Conservation (phyloP, 192 early-diverging fungal species). For the Funneliformis geosporum region DNA sequence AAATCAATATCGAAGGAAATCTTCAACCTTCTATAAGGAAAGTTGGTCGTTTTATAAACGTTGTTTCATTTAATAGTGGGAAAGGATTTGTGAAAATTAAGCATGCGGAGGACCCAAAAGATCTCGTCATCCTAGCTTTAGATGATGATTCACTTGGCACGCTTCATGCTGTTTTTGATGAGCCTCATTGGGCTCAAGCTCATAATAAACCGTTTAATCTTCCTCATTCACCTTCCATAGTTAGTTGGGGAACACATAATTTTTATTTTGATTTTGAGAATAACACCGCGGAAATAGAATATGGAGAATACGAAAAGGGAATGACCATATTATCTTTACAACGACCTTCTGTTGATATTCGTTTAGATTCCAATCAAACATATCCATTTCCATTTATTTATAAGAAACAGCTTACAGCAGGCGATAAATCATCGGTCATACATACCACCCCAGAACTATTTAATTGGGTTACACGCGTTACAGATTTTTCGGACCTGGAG, state of each 20-base stretch:
- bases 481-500: constrained; percentile 37
- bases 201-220: constrained; percentile 29
- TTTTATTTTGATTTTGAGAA: constrained; percentile 38
- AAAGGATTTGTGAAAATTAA: constrained; percentile 20
- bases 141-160: constrained; percentile 39
- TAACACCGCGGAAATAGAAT: constrained; percentile 33
- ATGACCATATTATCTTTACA: constrained; percentile 44
- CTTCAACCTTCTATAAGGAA: constrained; percentile 10
- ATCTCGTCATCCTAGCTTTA: constrained; percentile 40
- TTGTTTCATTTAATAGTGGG: constrained; percentile 7
- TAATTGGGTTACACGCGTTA: constrained; percentile 34
- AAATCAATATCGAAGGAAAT: constrained; percentile 41
- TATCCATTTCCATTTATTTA: constrained; percentile 32
- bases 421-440: constrained; percentile 30
- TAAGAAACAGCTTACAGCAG: constrained; percentile 10
- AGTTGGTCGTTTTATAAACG: background rate
- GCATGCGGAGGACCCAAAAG: background rate
- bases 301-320: constrained; percentile 37
- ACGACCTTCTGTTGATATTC: constrained; percentile 17
- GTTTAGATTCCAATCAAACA: constrained; percentile 16
- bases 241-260: constrained; percentile 57
- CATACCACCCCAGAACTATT: constrained; percentile 23
- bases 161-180: constrained; percentile 53
- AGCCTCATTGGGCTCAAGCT: constrained; percentile 39
- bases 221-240: constrained; percentile 39